Base-by-base conservation (phyloP, 768 basidiomycete species). In the Agrocybe praecox region DNA sequence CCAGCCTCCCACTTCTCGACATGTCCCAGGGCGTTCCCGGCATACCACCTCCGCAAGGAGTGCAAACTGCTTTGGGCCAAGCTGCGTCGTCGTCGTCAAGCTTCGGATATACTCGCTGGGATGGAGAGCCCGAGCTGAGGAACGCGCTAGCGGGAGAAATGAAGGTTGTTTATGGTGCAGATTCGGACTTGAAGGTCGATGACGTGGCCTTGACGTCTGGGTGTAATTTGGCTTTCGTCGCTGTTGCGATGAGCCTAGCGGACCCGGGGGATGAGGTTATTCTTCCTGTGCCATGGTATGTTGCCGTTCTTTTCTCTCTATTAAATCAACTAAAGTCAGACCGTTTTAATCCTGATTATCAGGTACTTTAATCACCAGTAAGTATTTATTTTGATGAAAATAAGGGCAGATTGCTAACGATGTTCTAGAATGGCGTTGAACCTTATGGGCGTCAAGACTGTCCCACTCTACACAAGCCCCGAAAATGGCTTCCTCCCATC, bases 21-120 rank as follows among this genome's bases (percentile, higher is more conserved):
- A 85, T 92, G 76, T 86, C 87, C 1, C 90, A 92, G 69, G 88
- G 92, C 40, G 84, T 86, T 0, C 92, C 92, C 0, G 86, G 87
- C 6, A 75, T 73, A 0, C 82, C 86, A 0, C 92, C 92, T 0
- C 82, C 87, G 2, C 65, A 72, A 2, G 49, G 65, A 1, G 70
- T 92, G 9, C 77, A 85, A 32, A 64, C 77, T 0, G 79, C 82
- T 1, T 66, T 93, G 1, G 76, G 73, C 0, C 64, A 65, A 9
- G 76, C 81, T 0, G 70, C 82, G 0, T 69, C 77, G 8, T 77
- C 78, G 42, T 76, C 78, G 0, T 45, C 49, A 5, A 78, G 74
- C 32, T 81, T 81, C 44, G 80, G 83, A 4, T 93, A 93, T 58
- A 76, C 82, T 8, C 69, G 77, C 1, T 85, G 80, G 53, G 76